Evolutionary conservation across 805 yeast genomes (phyloP).

Genomic region (Candida wancherniae): DNA sequence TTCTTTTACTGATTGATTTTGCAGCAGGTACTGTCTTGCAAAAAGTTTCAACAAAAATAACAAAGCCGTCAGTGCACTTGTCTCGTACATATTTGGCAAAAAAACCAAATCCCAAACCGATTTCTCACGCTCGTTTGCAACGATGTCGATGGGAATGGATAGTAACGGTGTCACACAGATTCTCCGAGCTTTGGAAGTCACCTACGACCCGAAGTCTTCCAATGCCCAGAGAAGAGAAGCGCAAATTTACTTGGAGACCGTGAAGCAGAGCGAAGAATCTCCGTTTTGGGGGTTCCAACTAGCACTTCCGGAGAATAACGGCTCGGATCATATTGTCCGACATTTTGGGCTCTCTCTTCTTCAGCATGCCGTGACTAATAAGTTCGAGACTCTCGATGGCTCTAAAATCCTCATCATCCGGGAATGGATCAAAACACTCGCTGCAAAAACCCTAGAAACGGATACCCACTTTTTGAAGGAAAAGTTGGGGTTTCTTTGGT

Average conservation of each 20-base stretch:
- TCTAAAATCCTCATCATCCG: constrained; percentile 65
- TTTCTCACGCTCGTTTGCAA: too few relatives aligned
- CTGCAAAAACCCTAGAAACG: constrained; percentile 47
- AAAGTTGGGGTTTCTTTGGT: constrained; percentile 88
- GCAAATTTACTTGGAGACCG: constrained; percentile 63
- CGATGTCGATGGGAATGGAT: constrained; percentile 45
- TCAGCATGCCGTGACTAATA: constrained; percentile 60
- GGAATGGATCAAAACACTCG: constrained; percentile 79
- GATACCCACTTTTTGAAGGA: constrained; percentile 92
- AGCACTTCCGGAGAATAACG: constrained; percentile 57
- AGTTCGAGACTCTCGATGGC: constrained; percentile 51
- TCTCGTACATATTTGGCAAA: too few relatives aligned
- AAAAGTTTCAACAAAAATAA: too few relatives aligned
- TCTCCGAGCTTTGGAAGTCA: constrained; percentile 67
- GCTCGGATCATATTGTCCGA: constrained; percentile 63
- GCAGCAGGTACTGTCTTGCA: too few relatives aligned
- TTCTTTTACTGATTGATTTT: too few relatives aligned
- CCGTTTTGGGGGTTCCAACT: constrained; percentile 92
- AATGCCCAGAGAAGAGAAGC: constrained; percentile 55
- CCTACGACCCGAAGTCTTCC: constrained; percentile 61
- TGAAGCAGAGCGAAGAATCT: constrained; percentile 74
- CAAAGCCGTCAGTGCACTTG: too few relatives aligned
- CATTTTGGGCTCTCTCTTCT: constrained; percentile 86
- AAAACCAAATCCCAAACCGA: too few relatives aligned
- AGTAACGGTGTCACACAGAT: constrained; percentile 68